These are phyloP conservation scores for Xerocomellus dryophilus DNA, from an alignment of 768 basidiomycete species.

Conservation along the genomic window DNA sequence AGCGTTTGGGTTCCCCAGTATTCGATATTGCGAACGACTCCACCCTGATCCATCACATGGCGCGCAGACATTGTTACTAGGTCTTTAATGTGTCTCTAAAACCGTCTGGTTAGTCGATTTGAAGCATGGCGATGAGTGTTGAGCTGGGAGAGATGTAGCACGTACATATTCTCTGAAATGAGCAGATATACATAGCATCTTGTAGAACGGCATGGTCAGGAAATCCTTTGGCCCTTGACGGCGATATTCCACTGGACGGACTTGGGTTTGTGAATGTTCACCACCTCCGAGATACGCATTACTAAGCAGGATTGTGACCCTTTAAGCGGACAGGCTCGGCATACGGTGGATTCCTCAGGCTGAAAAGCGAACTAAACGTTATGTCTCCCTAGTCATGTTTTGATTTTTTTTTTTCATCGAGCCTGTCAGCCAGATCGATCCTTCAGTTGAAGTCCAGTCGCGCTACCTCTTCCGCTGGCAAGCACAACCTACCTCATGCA, in stretches of 20 bases:
- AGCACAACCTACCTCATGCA: not conserved
- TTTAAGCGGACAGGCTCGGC: not conserved
- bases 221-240: not conserved
- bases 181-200: slow-evolving; percentile 78
- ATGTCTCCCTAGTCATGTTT: not conserved
- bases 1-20: slow-evolving; percentile 72
- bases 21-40: slow-evolving; percentile 77
- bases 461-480: not conserved
- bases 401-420: too few species aligned
- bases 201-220: slow-evolving; percentile 75
- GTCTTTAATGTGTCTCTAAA: slow-evolving; percentile 70
- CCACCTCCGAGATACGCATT: not conserved
- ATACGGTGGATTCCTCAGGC: not conserved
- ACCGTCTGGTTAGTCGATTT: not conserved
- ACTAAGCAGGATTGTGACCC: slow-evolving; percentile 14
- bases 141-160: slow-evolving; percentile 4
- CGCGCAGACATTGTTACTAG: slow-evolving; percentile 69
- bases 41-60: slow-evolving; percentile 71
- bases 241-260: not conserved
- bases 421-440: not conserved
- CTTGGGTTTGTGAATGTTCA: not conserved
- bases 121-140: not conserved
- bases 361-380: not conserved
- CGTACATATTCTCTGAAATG: slow-evolving; percentile 74
- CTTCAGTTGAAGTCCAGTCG: not conserved